These are phyloP conservation scores for Gentiana straminea DNA, from an alignment of 257 asterid species.

Conservation along the genomic window DNA sequence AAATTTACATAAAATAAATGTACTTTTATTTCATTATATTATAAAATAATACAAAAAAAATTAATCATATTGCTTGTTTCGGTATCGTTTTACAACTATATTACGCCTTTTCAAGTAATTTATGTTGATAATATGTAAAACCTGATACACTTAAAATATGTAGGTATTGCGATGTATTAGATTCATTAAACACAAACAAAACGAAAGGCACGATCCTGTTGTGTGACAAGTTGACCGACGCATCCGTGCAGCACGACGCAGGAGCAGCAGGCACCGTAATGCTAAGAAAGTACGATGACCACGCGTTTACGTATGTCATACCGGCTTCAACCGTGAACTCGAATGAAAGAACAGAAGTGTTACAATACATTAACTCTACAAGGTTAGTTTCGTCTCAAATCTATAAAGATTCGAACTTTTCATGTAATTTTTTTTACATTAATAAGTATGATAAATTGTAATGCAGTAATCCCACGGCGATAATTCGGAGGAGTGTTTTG, in stretches of 20 bases:
- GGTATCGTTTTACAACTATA: too few relatives aligned
- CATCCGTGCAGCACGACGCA: conserved; percentile 12
- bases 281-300: conserved; percentile 28
- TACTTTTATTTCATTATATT: too few relatives aligned
- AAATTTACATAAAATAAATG: neutral
- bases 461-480: neutral
- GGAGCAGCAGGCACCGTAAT: conserved; percentile 42
- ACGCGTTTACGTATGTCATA: conserved; percentile 36
- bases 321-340: conserved; percentile 30
- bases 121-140: too few relatives aligned
- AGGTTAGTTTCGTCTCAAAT: conserved; percentile 14
- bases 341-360: conserved; percentile 21
- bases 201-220: conserved; percentile 38
- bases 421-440: too few relatives aligned
- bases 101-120: too few relatives aligned
- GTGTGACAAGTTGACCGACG: conserved; percentile 27
- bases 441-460: too few relatives aligned
- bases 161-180: conserved; percentile 27
- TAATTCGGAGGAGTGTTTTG: neutral
- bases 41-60: too few relatives aligned
- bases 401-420: too few relatives aligned
- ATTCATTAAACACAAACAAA: conserved; percentile 27
- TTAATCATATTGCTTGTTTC: too few relatives aligned
- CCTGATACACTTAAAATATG: neutral
- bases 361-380: conserved; percentile 29